A percentile compares a stretch with the other conserved stretches of the same genome.
These are phyloP conservation scores for Wilcoxina mikolae DNA, from an alignment of 495 filamentous ascomycete species.

Conservation along the genomic window DNA sequence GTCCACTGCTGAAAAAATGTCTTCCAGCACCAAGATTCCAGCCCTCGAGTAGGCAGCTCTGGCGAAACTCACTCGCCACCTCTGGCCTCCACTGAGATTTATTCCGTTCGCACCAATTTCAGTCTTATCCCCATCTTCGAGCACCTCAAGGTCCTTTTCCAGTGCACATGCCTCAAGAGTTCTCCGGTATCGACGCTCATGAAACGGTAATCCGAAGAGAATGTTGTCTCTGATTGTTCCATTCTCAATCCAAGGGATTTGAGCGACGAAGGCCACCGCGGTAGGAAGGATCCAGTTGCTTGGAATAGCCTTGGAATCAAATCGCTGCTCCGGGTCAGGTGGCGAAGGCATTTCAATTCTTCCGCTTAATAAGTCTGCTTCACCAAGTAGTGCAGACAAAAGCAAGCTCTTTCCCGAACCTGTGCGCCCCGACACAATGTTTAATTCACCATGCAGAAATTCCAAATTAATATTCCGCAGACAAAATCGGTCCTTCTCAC, in stretches of 20 bases:
- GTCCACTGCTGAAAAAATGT: slow-evolving; percentile 66
- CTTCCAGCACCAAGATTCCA: slow-evolving; percentile 64
- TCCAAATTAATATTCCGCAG: slow-evolving; percentile 47
- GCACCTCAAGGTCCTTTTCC: slow-evolving; percentile 56
- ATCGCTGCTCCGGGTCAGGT: slow-evolving; percentile 34
- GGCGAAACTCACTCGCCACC: slow-evolving; percentile 67
- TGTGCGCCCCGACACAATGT: slow-evolving; percentile 54
- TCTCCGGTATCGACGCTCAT: slow-evolving; percentile 47
- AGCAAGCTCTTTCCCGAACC: slow-evolving; percentile 55
- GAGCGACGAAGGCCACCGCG: slow-evolving; percentile 60
- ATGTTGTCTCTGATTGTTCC: slow-evolving; percentile 61
- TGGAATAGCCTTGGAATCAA: slow-evolving; percentile 43
- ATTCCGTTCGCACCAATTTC: slow-evolving; percentile 71
- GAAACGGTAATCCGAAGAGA: slow-evolving; percentile 54
- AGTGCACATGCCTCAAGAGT: slow-evolving; percentile 57
- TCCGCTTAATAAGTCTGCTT: slow-evolving; percentile 43
- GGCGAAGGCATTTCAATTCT: slow-evolving; percentile 38
- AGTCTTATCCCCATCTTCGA: slow-evolving; percentile 58
- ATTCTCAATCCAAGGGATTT: slow-evolving; percentile 80
- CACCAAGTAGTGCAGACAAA: slow-evolving; percentile 49
- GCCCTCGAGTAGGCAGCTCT: slow-evolving; percentile 68
- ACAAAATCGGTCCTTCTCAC: slow-evolving; percentile 43
- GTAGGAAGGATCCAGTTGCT: slow-evolving; percentile 57
- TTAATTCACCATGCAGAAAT: slow-evolving; percentile 54
- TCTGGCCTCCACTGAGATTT: slow-evolving; percentile 70